These are phyloP conservation scores for Seminavis robusta DNA, from an alignment of 108 stramenopile species.

Conservation along the genomic window DNA sequence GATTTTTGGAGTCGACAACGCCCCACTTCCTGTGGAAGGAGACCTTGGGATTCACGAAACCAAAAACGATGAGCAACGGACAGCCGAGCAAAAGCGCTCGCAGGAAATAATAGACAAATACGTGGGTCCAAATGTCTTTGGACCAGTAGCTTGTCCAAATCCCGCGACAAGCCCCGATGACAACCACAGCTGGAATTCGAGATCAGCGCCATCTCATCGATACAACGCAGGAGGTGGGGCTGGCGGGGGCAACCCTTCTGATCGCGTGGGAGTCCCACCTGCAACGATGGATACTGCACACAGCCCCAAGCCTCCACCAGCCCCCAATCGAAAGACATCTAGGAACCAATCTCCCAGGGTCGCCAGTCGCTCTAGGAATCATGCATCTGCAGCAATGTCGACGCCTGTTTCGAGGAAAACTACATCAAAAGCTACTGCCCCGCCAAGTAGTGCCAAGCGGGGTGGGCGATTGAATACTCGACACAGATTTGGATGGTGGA, in stretches of 20 bases:
- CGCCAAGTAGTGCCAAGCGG: too few species aligned
- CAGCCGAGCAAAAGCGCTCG: conserved; percentile 44
- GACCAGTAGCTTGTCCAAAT: conserved; percentile 72
- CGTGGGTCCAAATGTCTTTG: conserved; percentile 75
- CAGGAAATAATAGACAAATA: conserved; percentile 71
- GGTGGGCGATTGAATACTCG: too few species aligned
- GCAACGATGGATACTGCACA: background rate
- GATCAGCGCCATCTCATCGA: conserved; percentile 15
- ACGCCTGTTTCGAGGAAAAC: too few species aligned
- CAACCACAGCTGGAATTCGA: conserved; percentile 77
- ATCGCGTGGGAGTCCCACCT: background rate
- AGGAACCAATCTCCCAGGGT: background rate
- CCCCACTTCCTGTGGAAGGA: conserved; percentile 67
- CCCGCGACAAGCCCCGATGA: conserved; percentile 74
- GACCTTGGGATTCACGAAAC: conserved; percentile 84
- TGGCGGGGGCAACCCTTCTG: background rate
- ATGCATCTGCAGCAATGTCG: background rate
- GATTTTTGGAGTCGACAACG: conserved; percentile 75
- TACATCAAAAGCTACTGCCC: too few species aligned
- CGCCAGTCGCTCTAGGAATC: background rate
- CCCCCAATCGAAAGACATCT: background rate
- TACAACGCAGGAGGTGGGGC: too few species aligned
- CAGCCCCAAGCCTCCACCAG: background rate
- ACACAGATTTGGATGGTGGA: too few species aligned
- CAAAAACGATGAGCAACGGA: conserved; percentile 71